phyloP scores from a whole-genome alignment of 2,329 filamentous ascomycete species.

The Ophiostoma pallidulum region DNA sequence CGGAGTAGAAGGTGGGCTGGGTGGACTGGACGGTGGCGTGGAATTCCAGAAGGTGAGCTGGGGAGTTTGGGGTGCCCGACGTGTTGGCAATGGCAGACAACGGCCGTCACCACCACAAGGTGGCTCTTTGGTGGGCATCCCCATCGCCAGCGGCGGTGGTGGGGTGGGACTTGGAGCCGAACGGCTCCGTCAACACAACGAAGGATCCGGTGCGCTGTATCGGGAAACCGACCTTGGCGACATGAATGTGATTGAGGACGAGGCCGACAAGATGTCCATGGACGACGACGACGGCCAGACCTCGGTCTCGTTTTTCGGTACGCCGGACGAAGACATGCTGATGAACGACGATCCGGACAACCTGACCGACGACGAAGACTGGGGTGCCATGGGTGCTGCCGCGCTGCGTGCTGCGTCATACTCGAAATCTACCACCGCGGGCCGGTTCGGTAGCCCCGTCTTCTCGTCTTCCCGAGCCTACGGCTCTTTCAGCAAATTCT shows the following conservation, averaged over 20 bases:
- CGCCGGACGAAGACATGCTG: slow-evolving; percentile 51
- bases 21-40: slow-evolving; percentile 59
- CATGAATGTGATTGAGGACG: slow-evolving; percentile 65
- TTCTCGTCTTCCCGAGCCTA: slow-evolving; percentile 41
- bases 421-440: slow-evolving; percentile 36
- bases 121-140: slow-evolving; percentile 44
- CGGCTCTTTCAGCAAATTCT: slow-evolving; percentile 32
- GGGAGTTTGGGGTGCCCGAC: slow-evolving; percentile 87
- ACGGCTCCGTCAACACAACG: slow-evolving; percentile 39
- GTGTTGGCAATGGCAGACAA: slow-evolving; percentile 30
- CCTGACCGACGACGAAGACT: slow-evolving; percentile 91
- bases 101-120: slow-evolving; percentile 24
- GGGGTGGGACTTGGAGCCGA: slow-evolving; percentile 31
- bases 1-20: slow-evolving; percentile 40
- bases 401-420: slow-evolving; percentile 64
- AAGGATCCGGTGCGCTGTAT: slow-evolving; percentile 65
- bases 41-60: slow-evolving; percentile 94
- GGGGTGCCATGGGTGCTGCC: slow-evolving; percentile 80
- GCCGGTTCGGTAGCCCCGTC: slow-evolving; percentile 42
- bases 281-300: slow-evolving; percentile 61
- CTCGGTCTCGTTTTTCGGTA: slow-evolving; percentile 69
- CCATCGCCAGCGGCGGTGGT: slow-evolving; percentile 37
- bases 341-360: slow-evolving; percentile 70
- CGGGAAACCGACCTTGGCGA: slow-evolving; percentile 50
- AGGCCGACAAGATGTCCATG: slow-evolving; percentile 91